phyloP scores from a whole-genome alignment of 306 rosid genomes.

The Vigna unguiculata region DNA sequence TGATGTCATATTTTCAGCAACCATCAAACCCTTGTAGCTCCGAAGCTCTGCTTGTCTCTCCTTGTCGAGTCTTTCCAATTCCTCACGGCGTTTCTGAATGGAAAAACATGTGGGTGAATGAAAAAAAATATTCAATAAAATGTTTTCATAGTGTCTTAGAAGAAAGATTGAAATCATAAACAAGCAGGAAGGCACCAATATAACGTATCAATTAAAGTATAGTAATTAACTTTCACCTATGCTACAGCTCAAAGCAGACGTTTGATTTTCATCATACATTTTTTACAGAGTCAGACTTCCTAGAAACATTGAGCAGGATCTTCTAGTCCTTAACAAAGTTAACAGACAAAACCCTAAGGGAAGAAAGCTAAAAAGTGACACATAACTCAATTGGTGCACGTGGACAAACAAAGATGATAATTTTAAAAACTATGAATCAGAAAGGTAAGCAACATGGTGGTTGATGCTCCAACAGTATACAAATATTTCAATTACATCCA shows the following conservation, averaged over 20 bases:
- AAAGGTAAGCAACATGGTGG: conserved; percentile 32
- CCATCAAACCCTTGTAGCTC: conserved; percentile 98
- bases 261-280: not conserved
- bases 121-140: conserved; percentile 11
- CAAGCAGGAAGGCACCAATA: conserved; percentile 23
- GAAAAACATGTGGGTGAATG: conserved; percentile 9
- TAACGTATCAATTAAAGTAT: not conserved
- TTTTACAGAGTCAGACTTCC: conserved; percentile 16
- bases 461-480: not conserved
- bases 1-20: conserved; percentile 92
- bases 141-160: not conserved
- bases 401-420: not conserved
- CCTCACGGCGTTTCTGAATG: conserved; percentile 87
- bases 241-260: conserved; percentile 8
- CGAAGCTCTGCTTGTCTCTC: conserved; percentile 86
- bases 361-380: conserved; percentile 33
- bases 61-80: conserved; percentile 87
- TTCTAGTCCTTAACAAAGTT: too few species aligned
- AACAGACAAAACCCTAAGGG: not conserved
- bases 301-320: not conserved
- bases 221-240: not conserved
- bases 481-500: not conserved
- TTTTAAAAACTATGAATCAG: conserved; percentile 13
- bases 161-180: conserved; percentile 18
- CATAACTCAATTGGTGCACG: conserved; percentile 18